Evolutionary conservation across 2,329 filamentous ascomycete genomes (phyloP).

Genomic region (Pestalotiopsis sp.): DNA sequence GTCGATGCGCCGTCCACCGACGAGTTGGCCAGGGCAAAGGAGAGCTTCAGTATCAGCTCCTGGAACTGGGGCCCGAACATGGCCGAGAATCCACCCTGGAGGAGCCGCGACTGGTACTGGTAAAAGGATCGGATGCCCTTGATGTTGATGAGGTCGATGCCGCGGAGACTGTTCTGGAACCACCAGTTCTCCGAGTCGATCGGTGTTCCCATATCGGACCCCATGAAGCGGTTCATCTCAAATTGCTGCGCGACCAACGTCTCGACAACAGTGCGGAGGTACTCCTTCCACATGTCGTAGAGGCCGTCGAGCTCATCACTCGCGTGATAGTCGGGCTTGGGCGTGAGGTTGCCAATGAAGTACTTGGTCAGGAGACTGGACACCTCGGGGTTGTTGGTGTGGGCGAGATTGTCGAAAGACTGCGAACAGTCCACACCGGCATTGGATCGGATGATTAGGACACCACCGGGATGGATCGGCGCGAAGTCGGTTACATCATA

Average conservation of each 20-base stretch:
- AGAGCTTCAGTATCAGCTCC: slow-evolving; percentile 54
- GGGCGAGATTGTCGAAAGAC: slow-evolving; percentile 56
- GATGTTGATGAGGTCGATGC: slow-evolving; percentile 43
- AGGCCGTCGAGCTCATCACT: slow-evolving; percentile 44
- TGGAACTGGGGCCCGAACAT: slow-evolving; percentile 55
- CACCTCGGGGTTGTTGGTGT: slow-evolving; percentile 58
- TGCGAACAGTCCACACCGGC: slow-evolving; percentile 56
- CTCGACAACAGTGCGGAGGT: slow-evolving; percentile 51
- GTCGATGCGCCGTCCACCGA: slow-evolving; percentile 33
- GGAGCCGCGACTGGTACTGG: slow-evolving; percentile 51
- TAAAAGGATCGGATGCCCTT: slow-evolving; percentile 55
- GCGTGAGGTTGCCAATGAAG: slow-evolving; percentile 52
- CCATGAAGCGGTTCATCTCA: slow-evolving; percentile 54
- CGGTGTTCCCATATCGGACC: slow-evolving; percentile 37
- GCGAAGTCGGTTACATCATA: slow-evolving; percentile 57
- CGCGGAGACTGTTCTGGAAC: slow-evolving; percentile 39
- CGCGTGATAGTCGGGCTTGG: slow-evolving; percentile 49
- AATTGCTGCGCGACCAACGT: slow-evolving; percentile 56
- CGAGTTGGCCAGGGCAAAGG: slow-evolving; percentile 49
- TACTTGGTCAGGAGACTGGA: slow-evolving; percentile 55
- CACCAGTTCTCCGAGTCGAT: slow-evolving; percentile 43
- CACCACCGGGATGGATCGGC: slow-evolving; percentile 56
- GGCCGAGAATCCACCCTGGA: slow-evolving; percentile 52
- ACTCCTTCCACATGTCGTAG: slow-evolving; percentile 53
- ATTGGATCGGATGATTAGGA: slow-evolving; percentile 55